Conservation (phyloP, 2,329 filamentous ascomycete species). For the Daldinia eschscholtzii region DNA sequence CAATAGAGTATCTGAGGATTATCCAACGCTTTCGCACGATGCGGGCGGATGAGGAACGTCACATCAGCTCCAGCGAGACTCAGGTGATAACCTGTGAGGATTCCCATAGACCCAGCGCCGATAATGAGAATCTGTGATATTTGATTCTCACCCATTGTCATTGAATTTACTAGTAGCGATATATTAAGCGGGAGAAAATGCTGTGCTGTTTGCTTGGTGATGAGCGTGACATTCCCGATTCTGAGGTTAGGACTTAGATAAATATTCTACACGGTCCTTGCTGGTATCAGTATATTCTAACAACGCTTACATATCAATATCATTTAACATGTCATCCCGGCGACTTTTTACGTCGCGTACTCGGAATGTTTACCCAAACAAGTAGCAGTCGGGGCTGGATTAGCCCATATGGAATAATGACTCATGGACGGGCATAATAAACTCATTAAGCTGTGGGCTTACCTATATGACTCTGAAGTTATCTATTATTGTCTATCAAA, state of each 20-base stretch:
- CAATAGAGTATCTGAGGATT: constrained; percentile 35
- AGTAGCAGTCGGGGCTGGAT: neutral
- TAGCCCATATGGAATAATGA: constrained; percentile 1
- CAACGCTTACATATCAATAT: neutral
- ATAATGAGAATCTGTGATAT: constrained; percentile 26
- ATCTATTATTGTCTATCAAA: neutral
- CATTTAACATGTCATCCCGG: neutral
- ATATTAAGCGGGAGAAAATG: neutral
- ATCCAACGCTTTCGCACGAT: constrained; percentile 20
- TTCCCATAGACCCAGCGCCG: constrained; percentile 33
- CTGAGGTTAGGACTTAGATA: neutral
- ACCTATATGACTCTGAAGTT: neutral
- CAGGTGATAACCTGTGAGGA: constrained; percentile 31
- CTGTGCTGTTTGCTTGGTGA: neutral
- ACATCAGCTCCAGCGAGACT: constrained; percentile 29
- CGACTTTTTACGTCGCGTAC: neutral
- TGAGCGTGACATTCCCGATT: neutral
- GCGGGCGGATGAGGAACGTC: constrained; percentile 36
- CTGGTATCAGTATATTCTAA: neutral
- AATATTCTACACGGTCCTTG: neutral
- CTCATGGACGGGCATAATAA: neutral
- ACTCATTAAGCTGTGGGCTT: neutral
- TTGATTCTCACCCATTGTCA: neutral
- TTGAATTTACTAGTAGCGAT: neutral
- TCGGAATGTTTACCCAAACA: constrained; percentile 4